Base-by-base conservation (phyloP, 2,329 filamentous ascomycete species). In the Spiromastix sp. region DNA sequence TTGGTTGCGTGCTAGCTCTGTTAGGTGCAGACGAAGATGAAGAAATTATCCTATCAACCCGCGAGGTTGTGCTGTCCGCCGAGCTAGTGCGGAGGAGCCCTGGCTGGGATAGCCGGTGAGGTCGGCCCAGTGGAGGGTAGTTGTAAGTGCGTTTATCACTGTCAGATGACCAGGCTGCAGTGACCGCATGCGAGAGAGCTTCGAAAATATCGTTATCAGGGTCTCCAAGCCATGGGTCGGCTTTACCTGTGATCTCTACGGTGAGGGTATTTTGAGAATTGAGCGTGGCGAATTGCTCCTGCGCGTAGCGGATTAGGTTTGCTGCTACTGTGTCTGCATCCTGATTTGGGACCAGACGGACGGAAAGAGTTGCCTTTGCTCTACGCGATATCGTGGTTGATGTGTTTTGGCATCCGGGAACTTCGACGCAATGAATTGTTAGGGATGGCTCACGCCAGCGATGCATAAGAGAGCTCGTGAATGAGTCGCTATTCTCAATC, bases 161-260 rank as follows among this genome's bases (percentile, higher is more conserved):
- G 10, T 50, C 46, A 2, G 55, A 55, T 0, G 77, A 77, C 91
- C 91, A 98, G 0, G 81, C 85, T 29, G 82, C 74, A 49, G 87
- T 75, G 33, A 96, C 81, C 1, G 87, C 91, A 40, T 79, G 71
- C 47, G 93, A 86, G 0, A 98, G 72, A 0, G 85, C 93, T 42
- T 80, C 76, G 60, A 95, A 98, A 39, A 96, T 87, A 45, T 86
- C 77, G 47, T 93, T 95, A 32, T 78, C 77, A 3, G 85, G 86
- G 48, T 95, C 85, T 10, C 91, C 89, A 0, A 98, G 74, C 91
- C 91, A 98, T 0, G 91, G 86, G 53, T 98, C 91, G 0, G 91
- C 89, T 59, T 84, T 81, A 53, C 95, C 91, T 45, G 94, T 86
- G 45, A 98, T 87, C 19, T 78, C 79, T 25, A 98, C 74, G 2